Evolutionary conservation across 805 yeast species (phyloP).

Genomic region (Candida sakaeoensis): DNA sequence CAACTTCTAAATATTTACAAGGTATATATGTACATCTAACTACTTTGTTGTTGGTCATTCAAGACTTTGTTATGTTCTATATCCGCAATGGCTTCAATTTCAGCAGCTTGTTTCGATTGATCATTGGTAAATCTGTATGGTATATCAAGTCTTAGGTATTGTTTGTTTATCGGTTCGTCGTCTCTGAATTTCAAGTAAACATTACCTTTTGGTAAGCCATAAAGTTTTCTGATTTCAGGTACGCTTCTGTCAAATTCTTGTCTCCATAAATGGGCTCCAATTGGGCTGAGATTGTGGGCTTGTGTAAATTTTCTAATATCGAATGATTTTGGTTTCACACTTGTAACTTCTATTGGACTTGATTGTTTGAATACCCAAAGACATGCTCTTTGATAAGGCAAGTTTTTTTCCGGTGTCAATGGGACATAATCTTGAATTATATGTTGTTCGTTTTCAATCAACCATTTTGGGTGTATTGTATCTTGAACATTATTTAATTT

Average conservation of each 20-base stretch:
- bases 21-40: conserved; percentile 1
- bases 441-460: conserved; percentile 26
- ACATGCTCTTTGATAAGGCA: conserved; percentile 75
- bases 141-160: conserved; percentile 2
- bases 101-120: conserved; percentile 2
- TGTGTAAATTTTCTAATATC: conserved; percentile 68
- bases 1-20: conserved; percentile 1
- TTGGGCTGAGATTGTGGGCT: conserved; percentile 56
- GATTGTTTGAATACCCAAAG: conserved; percentile 88
- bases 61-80: conserved; percentile 2
- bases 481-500: conserved; percentile 56
- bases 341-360: conserved; percentile 8
- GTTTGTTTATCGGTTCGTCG: conserved; percentile 4
- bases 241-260: conserved; percentile 76
- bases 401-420: conserved; percentile 85
- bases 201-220: conserved; percentile 71
- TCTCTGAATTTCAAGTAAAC: conserved; percentile 66
- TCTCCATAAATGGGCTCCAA: conserved; percentile 94
- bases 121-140: conserved; percentile 1
- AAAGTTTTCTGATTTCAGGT: conserved; percentile 59
- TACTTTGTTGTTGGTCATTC: not conserved
- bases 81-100: conserved; percentile 6
- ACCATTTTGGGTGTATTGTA: conserved; percentile 45
- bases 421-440: conserved; percentile 63
- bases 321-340: conserved; percentile 47